Conservation (phyloP, 257 asterid species). For the Petunia axillaris region DNA sequence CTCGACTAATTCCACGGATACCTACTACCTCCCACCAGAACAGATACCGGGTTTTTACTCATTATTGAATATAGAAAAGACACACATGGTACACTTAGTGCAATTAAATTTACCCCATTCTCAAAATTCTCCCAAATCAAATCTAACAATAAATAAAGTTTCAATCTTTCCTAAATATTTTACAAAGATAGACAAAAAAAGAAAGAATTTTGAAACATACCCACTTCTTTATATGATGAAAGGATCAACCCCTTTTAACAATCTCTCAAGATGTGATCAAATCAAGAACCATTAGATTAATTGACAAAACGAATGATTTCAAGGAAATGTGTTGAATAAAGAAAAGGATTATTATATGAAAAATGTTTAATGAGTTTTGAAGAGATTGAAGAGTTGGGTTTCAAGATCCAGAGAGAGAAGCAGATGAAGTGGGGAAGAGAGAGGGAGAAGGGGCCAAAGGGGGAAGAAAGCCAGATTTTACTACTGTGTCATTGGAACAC, state of each 20-base stretch:
- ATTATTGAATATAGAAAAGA: too few species aligned
- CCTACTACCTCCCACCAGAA: too few species aligned
- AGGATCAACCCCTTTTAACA: slow-evolving; percentile 35
- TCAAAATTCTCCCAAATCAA: background rate
- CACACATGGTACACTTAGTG: too few species aligned
- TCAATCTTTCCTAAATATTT: background rate
- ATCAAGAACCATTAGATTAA: slow-evolving; percentile 51
- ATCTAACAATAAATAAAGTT: background rate
- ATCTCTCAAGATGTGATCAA: slow-evolving; percentile 37
- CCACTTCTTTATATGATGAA: slow-evolving; percentile 40
- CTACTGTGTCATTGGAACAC: slow-evolving; percentile 12
- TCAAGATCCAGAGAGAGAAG: slow-evolving; percentile 35
- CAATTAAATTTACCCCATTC: background rate
- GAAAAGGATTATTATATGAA: slow-evolving; percentile 21
- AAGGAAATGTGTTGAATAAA: background rate
- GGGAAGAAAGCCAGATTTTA: background rate
- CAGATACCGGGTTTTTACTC: too few species aligned
- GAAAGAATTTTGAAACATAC: slow-evolving; percentile 39
- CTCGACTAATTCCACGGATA: too few species aligned
- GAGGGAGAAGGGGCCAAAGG: slow-evolving; percentile 1
- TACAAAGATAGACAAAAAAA: background rate
- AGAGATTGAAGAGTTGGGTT: slow-evolving; percentile 46
- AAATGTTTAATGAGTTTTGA: slow-evolving; percentile 36
- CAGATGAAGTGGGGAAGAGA: background rate
- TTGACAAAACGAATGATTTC: background rate